Base-by-base conservation (phyloP, 2,329 filamentous ascomycete genomes). In the Diaporthe vexans region DNA sequence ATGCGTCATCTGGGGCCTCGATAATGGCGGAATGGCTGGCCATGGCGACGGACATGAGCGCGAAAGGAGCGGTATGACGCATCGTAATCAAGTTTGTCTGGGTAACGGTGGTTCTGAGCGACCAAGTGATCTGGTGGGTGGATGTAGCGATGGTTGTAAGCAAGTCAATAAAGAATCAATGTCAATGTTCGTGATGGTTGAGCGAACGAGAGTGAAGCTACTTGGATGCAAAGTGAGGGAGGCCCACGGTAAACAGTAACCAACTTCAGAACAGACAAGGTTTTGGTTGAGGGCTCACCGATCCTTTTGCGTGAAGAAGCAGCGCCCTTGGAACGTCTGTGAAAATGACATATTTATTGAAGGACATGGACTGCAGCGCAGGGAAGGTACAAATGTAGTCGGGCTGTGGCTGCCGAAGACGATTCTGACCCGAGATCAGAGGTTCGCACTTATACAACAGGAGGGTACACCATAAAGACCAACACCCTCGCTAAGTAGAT, bases 1-100 rank as follows among this genome's bases (percentile, higher is more conserved):
- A 74, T 3, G 52, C 26, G 4, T 54, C 46, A 52, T 74, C 70
- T 17, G 61, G 61, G 17, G 73, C 73, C 63, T 69, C 40, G 13
- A 72, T 33, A 29, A 74, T 19, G 33, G 69, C 35, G 7, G 69
- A 48, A 17, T 56, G 69, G 33, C 48, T 71, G 63, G 63, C 33
- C 69, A 71, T 33, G n/a, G 43, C 69, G 33, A 52, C 33, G n/a
- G 69, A 43, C 0, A 63, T 21, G 35, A 72, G 57, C n/a, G 33
- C 21, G n/a, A 63, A 21, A 26, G 24, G 17, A 13, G 37, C 15
- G 21, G n/a, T 43, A 24, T 29, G 37, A 54, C 35, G 57, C 57
- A 72, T 63, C 17, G 10, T 63, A 21, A 35, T 40, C 17, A 33
- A 21, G 13, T 11, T 19, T 54, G 17, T 19, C 48, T 48, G n/a